Conservation (phyloP, 495 filamentous ascomycete species). For the Neurospora intermedia region DNA sequence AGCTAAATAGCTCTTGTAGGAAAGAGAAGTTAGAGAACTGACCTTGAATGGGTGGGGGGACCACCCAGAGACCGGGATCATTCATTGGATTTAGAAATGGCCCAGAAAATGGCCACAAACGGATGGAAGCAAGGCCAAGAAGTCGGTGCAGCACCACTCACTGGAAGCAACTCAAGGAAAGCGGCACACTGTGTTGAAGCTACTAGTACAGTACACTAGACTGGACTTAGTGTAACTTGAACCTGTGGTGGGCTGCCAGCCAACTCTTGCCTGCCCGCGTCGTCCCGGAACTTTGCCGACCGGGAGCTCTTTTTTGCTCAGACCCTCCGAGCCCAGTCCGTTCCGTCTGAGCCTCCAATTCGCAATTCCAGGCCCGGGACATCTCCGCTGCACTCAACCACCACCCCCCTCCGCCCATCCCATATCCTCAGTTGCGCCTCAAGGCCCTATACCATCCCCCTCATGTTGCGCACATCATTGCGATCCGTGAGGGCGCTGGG, state of each 20-base stretch:
- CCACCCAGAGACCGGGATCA: background rate
- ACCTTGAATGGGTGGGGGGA: background rate
- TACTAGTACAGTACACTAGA: no score
- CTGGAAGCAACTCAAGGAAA: background rate
- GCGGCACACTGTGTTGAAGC: background rate
- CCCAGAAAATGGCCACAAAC: background rate
- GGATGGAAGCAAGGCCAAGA: no score
- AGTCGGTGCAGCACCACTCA: background rate
- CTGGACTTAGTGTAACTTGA: no score
- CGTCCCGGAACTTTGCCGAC: conserved; percentile 24
- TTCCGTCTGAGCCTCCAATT: conserved; percentile 2
- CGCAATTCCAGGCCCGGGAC: conserved; percentile 16
- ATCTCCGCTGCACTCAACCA: conserved; percentile 30
- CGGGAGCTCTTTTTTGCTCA: conserved; percentile 28
- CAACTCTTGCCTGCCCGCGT: conserved; percentile 10
- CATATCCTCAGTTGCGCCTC: conserved; percentile 22
- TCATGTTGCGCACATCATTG: conserved; percentile 60
- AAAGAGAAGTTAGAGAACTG: background rate
- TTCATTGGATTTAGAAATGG: background rate
- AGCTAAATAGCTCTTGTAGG: background rate
- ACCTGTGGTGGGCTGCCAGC: background rate
- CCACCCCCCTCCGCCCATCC: conserved; percentile 13
- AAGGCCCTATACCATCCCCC: conserved; percentile 39
- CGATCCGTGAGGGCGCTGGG: conserved; percentile 45
- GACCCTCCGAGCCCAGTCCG: background rate